Evolutionary conservation across 2,329 filamentous ascomycete species (phyloP).

Genomic region (Ascochyta fabae): DNA sequence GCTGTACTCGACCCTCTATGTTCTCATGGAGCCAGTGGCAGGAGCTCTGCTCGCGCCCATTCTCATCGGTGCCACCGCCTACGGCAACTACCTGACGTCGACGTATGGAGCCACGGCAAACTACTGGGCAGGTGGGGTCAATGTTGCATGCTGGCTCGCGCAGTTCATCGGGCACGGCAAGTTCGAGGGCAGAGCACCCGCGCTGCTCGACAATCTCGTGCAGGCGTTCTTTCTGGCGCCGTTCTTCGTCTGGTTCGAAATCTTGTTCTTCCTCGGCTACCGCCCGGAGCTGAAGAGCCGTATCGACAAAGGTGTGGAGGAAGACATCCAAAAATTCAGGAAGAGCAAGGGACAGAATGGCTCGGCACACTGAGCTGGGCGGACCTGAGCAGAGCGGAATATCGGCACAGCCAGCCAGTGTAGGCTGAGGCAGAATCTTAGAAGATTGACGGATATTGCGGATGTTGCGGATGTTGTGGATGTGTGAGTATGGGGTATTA

Average conservation of each 20-base stretch:
- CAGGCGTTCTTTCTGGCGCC: slow-evolving; percentile 93
- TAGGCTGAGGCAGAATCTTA: neutral
- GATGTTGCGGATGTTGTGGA: neutral
- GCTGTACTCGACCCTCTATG: slow-evolving; percentile 78
- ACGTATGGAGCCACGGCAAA: slow-evolving; percentile 67
- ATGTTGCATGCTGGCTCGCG: slow-evolving; percentile 79
- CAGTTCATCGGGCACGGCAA: slow-evolving; percentile 92
- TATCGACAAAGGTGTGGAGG: slow-evolving; percentile 75
- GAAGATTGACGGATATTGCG: neutral
- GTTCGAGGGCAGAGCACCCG: slow-evolving; percentile 87
- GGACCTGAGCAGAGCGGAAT: neutral
- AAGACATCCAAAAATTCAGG: slow-evolving; percentile 77
- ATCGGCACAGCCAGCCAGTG: slow-evolving; percentile 20
- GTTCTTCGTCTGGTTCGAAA: slow-evolving; percentile 96
- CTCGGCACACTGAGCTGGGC: slow-evolving; percentile 14
- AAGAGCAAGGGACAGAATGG: slow-evolving; percentile 58
- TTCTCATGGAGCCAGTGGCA: slow-evolving; percentile 92
- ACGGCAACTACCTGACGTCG: slow-evolving; percentile 74
- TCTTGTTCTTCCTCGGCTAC: slow-evolving; percentile 90
- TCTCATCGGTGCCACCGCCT: slow-evolving; percentile 76
- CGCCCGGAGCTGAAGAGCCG: slow-evolving; percentile 83
- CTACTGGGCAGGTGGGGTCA: slow-evolving; percentile 70
- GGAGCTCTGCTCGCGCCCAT: slow-evolving; percentile 78
- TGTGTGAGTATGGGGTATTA: neutral
- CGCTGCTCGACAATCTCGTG: slow-evolving; percentile 86